Evolutionary conservation across 1,139 yeast species (phyloP).

Genomic region (Diutina mesorugosa): DNA sequence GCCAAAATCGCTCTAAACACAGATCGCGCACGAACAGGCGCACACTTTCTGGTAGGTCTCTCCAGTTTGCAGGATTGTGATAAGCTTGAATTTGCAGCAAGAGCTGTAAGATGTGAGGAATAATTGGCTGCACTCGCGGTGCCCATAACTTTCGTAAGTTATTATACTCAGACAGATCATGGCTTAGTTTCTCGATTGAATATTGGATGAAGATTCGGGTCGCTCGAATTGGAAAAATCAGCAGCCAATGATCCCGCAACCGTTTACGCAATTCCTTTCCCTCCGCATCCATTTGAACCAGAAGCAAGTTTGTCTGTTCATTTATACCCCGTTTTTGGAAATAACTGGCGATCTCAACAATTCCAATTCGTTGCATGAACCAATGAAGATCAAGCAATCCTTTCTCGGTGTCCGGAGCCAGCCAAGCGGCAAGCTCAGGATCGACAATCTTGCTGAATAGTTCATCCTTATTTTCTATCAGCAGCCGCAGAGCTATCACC

Average conservation of each 20-base stretch:
- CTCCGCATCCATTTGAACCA: slow-evolving; percentile 82
- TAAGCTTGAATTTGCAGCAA: slow-evolving; percentile 87
- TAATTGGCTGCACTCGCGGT: slow-evolving; percentile 82
- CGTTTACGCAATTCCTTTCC: slow-evolving; percentile 67
- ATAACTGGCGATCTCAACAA: slow-evolving; percentile 85
- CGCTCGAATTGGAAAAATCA: slow-evolving; percentile 89
- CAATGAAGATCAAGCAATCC: slow-evolving; percentile 84
- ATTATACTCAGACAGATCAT: slow-evolving; percentile 62
- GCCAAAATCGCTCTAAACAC: slow-evolving; percentile 94
- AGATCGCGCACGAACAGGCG: slow-evolving; percentile 83
- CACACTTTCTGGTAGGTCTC: slow-evolving; percentile 72
- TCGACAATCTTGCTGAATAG: slow-evolving; percentile 81
- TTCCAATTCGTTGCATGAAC: slow-evolving; percentile 97
- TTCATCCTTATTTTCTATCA: slow-evolving; percentile 54
- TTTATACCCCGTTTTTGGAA: slow-evolving; percentile 74
- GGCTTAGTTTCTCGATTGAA: slow-evolving; percentile 81
- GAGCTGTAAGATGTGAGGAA: slow-evolving; percentile 82
- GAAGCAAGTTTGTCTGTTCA: slow-evolving; percentile 60
- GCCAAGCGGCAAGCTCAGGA: slow-evolving; percentile 88
- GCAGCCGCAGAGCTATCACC: slow-evolving; percentile 83
- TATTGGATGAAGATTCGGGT: slow-evolving; percentile 91
- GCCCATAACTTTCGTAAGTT: slow-evolving; percentile 74
- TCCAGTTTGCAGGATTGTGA: slow-evolving; percentile 90
- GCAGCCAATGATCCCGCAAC: slow-evolving; percentile 84
- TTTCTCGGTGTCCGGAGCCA: slow-evolving; percentile 79